Percentiles rank a stretch among this genome's conserved stretches.
These are phyloP conservation scores for Fusarium sublunatum DNA, from an alignment of 2,329 filamentous ascomycete species.

Conservation along the genomic window DNA sequence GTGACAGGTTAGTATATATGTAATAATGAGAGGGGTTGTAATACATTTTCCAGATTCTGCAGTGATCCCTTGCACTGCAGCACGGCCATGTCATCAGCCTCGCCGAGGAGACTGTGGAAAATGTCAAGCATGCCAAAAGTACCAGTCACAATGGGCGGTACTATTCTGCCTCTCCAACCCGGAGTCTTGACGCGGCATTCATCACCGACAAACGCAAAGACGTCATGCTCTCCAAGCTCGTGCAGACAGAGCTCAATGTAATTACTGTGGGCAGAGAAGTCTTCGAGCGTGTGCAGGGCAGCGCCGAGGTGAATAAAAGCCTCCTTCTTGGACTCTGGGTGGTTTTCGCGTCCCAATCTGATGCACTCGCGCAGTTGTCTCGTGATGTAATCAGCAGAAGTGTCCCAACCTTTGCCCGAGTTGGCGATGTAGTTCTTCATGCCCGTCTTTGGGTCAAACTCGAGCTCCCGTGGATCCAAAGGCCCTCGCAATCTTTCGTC, in stretches of 20 bases:
- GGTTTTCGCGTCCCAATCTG: conserved; percentile 68
- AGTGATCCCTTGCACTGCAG: conserved; percentile 67
- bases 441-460: conserved; percentile 76
- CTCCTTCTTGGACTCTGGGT: conserved; percentile 33
- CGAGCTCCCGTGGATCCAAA: conserved; percentile 66
- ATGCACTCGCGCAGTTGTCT: conserved; percentile 76
- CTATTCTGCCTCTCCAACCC: conserved; percentile 60
- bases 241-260: conserved; percentile 78
- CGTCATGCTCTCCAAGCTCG: conserved; percentile 73
- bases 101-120: conserved; percentile 73
- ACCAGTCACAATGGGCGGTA: conserved; percentile 76
- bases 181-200: conserved; percentile 61
- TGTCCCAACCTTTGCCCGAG: conserved; percentile 78
- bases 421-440: conserved; percentile 99
- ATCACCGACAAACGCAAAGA: conserved; percentile 65
- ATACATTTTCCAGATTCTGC: conserved; percentile 71
- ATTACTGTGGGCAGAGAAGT: conserved; percentile 75
- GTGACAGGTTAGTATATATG: conserved; percentile 9
- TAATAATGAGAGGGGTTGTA: not conserved
- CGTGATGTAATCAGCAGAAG: conserved; percentile 82
- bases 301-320: conserved; percentile 67
- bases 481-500: conserved; percentile 61
- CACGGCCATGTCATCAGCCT: conserved; percentile 63
- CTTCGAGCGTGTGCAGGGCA: conserved; percentile 77
- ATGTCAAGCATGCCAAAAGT: conserved; percentile 67